phyloP scores from a whole-genome alignment of 2,329 filamentous ascomycete species.

The Lasiodiplodia gonubiensis region DNA sequence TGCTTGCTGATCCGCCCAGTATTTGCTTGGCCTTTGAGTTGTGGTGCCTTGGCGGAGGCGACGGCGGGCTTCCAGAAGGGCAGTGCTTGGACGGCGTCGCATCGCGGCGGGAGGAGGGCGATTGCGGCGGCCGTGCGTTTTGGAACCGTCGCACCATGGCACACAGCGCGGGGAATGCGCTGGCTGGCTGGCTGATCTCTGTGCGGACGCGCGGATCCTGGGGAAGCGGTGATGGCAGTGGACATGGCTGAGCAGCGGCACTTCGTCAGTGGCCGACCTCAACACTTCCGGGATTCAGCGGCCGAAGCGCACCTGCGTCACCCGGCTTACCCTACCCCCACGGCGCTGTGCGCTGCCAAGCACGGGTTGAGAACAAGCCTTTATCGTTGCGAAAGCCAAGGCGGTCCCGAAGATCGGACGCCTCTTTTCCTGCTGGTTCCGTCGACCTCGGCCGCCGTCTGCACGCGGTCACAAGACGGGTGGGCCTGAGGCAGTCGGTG shows the following conservation, averaged over 20 bases:
- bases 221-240: background rate
- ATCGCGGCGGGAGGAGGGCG: no score
- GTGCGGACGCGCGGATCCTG: background rate
- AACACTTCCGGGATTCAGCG: slow-evolving; percentile 4
- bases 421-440: background rate
- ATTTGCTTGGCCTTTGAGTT: background rate
- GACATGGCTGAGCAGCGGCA: no score
- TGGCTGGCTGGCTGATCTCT: background rate
- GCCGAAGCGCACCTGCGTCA: background rate
- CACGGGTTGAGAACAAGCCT: slow-evolving; percentile 8
- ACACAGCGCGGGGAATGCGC: background rate
- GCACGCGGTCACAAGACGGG: background rate
- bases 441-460: background rate
- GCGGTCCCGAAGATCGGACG: background rate
- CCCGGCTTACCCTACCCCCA: background rate
- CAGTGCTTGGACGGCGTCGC: background rate
- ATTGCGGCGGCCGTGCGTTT: no score
- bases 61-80: background rate
- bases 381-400: slow-evolving; percentile 2
- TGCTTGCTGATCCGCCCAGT: background rate
- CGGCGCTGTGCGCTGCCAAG: slow-evolving; percentile 7
- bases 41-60: background rate
- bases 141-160: no score
- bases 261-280: background rate
- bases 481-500: background rate